Evolutionary conservation across 352 stramenopile genomes (phyloP).

Genomic region (Pythium aristosporum): DNA sequence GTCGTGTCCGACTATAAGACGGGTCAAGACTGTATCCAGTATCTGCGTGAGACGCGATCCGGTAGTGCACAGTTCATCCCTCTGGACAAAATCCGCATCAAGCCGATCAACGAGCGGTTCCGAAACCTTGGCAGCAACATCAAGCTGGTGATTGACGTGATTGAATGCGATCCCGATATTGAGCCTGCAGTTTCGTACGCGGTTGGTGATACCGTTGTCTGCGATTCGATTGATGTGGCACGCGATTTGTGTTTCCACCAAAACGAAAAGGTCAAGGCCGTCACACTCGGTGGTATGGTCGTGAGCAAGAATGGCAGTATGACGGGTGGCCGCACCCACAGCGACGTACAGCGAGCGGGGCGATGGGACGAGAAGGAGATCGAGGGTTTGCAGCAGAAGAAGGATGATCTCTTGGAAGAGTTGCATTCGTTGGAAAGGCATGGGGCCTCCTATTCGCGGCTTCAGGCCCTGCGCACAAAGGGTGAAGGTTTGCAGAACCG

Average conservation of each 20-base stretch:
- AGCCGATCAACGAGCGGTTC: conserved; percentile 93
- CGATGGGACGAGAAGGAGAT: conserved; percentile 94
- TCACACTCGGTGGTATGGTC: conserved; percentile 94
- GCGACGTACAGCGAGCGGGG: conserved; percentile 78
- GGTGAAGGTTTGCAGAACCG: conserved; percentile 71
- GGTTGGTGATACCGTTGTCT: conserved; percentile 95
- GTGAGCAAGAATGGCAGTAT: conserved; percentile 98
- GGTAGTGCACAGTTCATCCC: conserved; percentile 97
- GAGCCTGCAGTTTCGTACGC: conserved; percentile 94
- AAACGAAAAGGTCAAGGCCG: conserved; percentile 86
- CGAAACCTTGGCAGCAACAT: conserved; percentile 90
- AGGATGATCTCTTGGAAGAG: conserved; percentile 78
- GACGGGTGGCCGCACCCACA: conserved; percentile 93
- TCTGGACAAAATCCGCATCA: conserved; percentile 93
- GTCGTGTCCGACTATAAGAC: conserved; percentile 82
- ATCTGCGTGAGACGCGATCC: conserved; percentile 94
- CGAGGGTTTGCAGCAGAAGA: conserved; percentile 78
- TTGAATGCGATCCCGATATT: conserved; percentile 92
- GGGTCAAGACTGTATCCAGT: conserved; percentile 87
- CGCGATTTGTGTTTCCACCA: conserved; percentile 80
- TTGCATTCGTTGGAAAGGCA: conserved; percentile 63
- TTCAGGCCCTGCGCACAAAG: conserved; percentile 68
- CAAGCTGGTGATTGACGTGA: conserved; percentile 95
- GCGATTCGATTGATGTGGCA: conserved; percentile 94
- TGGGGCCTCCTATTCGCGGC: conserved; percentile 62